phyloP scores from a whole-genome alignment of 441 rosid species.

The Erodium chrysanthum region DNA sequence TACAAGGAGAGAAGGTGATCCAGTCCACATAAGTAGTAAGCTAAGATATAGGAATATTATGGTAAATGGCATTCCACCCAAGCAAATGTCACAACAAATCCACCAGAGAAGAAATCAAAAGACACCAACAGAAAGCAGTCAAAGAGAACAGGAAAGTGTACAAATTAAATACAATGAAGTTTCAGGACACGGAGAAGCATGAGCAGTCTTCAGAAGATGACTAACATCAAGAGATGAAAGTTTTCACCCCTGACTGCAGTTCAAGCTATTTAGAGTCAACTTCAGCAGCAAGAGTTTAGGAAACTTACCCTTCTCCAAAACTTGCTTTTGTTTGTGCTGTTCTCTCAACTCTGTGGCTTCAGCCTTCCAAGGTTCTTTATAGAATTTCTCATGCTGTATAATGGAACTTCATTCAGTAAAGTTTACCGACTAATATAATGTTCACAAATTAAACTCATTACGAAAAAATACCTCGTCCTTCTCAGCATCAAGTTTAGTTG shows the following conservation, averaged over 20 bases:
- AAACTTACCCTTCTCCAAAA: constrained; percentile 1
- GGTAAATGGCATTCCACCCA: not conserved
- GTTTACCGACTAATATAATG: not conserved
- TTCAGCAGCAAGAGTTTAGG: not conserved
- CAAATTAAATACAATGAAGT: not conserved
- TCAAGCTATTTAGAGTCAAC: not conserved
- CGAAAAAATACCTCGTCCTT: not conserved
- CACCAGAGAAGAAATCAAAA: constrained; percentile 4
- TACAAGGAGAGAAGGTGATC: not conserved
- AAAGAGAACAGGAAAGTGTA: not conserved
- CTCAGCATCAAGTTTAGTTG: not conserved
- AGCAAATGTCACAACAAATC: not conserved
- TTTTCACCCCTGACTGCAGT: not conserved
- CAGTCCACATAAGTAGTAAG: not conserved
- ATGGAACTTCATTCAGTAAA: not conserved
- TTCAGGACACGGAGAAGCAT: not conserved
- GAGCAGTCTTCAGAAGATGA: constrained; percentile 2
- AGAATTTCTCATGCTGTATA: not conserved
- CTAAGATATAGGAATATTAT: not conserved
- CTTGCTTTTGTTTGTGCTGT: not conserved
- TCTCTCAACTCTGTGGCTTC: not conserved
- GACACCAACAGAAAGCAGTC: not conserved
- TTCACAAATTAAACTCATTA: not conserved
- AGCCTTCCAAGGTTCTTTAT: not conserved
- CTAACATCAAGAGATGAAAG: constrained; percentile 2